phyloP scores from a whole-genome alignment of 768 basidiomycete species.

The Lyophyllum decastes region DNA sequence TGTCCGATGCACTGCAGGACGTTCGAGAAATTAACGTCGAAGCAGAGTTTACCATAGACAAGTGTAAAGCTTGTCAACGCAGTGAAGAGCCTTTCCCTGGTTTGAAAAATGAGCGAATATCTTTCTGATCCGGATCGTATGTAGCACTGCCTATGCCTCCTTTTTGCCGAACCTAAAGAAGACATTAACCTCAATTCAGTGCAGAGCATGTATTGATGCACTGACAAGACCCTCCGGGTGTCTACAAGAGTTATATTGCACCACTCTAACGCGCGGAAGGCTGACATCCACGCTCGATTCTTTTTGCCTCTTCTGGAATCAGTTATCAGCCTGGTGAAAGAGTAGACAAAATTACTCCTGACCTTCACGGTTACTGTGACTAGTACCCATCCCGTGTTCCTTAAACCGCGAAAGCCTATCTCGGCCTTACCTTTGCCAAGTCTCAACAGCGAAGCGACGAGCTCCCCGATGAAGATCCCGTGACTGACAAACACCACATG shows the following conservation, averaged over 20 bases:
- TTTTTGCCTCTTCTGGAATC: slow-evolving; percentile 24
- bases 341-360: not conserved
- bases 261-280: slow-evolving; percentile 44
- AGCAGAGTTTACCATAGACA: too few species aligned
- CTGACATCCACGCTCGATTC: slow-evolving; percentile 18
- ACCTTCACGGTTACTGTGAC: slow-evolving; percentile 45
- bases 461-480: slow-evolving; percentile 66
- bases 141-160: slow-evolving; percentile 75
- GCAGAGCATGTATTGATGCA: not conserved
- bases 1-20: too few species aligned
- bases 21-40: too few species aligned
- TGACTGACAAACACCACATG: slow-evolving; percentile 76
- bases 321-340: not conserved
- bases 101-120: slow-evolving; percentile 72
- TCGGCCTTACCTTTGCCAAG: slow-evolving; percentile 29
- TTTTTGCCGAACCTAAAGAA: slow-evolving; percentile 55
- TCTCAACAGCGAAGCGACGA: slow-evolving; percentile 52
- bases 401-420: slow-evolving; percentile 48
- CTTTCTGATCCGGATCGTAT: slow-evolving; percentile 73
- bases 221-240: slow-evolving; percentile 62
- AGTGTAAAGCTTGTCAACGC: not conserved
- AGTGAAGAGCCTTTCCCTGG: not conserved
- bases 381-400: slow-evolving; percentile 73
- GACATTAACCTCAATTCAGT: not conserved
- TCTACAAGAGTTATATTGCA: slow-evolving; percentile 53